These are phyloP conservation scores for Vigna angularis DNA, from an alignment of 306 rosid genomes.

Conservation along the genomic window DNA sequence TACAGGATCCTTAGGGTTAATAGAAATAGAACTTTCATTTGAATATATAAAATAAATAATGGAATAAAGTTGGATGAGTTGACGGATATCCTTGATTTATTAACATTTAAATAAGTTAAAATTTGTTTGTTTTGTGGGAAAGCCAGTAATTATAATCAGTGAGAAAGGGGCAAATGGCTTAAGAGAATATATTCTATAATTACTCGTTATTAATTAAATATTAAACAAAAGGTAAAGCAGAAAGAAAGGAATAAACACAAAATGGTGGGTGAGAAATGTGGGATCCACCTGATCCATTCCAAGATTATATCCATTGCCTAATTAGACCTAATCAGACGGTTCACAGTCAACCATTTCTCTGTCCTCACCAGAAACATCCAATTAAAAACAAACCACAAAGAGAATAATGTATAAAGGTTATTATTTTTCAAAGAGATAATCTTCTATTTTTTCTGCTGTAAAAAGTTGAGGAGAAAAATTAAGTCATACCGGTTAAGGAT, in stretches of 20 bases:
- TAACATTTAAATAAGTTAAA: not conserved
- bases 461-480: not conserved
- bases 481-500: too few species aligned
- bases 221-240: not conserved
- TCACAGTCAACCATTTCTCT: conserved; percentile 23
- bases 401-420: not conserved
- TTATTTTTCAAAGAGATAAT: conserved; percentile 47
- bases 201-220: not conserved
- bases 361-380: conserved; percentile 1
- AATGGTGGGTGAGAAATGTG: conserved; percentile 38
- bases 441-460: conserved; percentile 21
- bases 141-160: not conserved
- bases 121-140: not conserved
- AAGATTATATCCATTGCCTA: conserved; percentile 3
- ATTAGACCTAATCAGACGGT: conserved; percentile 16
- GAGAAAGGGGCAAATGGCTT: not conserved
- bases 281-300: conserved; percentile 37
- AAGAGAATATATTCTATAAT: conserved; percentile 34
- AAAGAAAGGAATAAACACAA: conserved; percentile 39
- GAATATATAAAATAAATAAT: not conserved
- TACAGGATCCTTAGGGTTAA: not conserved
- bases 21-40: not conserved
- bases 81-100: not conserved
- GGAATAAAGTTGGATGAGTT: not conserved
- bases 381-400: not conserved